Evolutionary conservation across 1,284 basidiomycete genomes (phyloP), one percentile per base, ranked within the genome.

Genomic region (Cryptococcus sp.): DNA sequence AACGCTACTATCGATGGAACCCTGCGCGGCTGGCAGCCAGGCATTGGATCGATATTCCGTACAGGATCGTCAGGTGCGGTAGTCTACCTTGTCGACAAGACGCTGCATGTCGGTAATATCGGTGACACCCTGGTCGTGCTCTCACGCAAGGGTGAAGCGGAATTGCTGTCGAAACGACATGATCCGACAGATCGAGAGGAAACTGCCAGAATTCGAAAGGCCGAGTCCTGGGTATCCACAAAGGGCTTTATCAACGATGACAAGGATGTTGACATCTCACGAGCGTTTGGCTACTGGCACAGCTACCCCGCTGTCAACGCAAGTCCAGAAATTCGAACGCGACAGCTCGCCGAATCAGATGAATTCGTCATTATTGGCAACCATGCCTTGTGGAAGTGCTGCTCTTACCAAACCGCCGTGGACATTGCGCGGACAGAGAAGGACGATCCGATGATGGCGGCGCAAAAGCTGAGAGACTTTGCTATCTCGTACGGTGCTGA

Each of bases 361-460:
- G 96, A 99, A 77, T 97, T 99, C 73, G 85, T 99, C 71, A 96
- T 99, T 77, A 85, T 99, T 61, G 95, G 89, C 41, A 99, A 98
- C 74, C 85, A 87, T 3, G 91, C 90, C 0, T 78, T 99, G 40
- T 99, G 96, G 96, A 90, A 95, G 70, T 91, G 87, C 67, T 89
- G 98, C 64, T 90, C 91, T 8, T 93, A 91, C 76, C 94, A 98
- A 78, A 95, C 91, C 0, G 96, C 96, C 0, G 93, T 99, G 51
- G 95, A 99, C 73, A 94, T 99, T 63, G 95, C 93, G 1, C 85
- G 95, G 23, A 86, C 86, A 10, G 90, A 92, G 72, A 81, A 85
- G 27, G 84, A 85, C 17, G 91, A 98, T 73, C 93, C 94, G 0
- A 97, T 97, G 93, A 87, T 94, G 68, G 95, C 96, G 3, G 92